Conservation (phyloP, 2,329 filamentous ascomycete genomes). For the Hypoxylon sp. region DNA sequence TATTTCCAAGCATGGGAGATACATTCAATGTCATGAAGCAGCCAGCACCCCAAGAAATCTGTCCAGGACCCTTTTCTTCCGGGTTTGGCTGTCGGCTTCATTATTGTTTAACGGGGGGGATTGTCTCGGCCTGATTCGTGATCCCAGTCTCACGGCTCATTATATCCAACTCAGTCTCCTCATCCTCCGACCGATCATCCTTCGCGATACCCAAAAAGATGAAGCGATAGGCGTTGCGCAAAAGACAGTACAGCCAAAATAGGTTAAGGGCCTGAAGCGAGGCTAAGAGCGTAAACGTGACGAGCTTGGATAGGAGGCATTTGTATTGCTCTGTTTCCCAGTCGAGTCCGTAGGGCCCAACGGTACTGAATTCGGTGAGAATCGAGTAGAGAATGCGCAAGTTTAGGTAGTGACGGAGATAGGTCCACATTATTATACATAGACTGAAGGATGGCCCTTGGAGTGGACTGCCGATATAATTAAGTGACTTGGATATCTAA, state of each 20-base stretch:
- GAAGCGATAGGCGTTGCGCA: constrained; percentile 69
- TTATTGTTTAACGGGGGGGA: background rate
- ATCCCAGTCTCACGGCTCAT: background rate
- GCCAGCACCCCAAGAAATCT: background rate
- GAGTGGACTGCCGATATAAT: constrained; percentile 76
- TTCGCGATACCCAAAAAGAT: constrained; percentile 64
- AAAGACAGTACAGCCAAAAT: constrained; percentile 73
- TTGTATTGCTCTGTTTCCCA: constrained; percentile 75
- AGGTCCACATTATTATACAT: constrained; percentile 78
- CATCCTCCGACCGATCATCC: constrained; percentile 71
- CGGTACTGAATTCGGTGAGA: constrained; percentile 69
- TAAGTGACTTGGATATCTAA: constrained; percentile 75
- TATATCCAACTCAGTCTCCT: constrained; percentile 55
- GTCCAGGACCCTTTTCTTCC: background rate
- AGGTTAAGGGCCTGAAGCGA: constrained; percentile 71
- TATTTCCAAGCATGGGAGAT: background rate
- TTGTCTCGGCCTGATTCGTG: background rate
- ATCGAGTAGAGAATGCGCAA: constrained; percentile 71
- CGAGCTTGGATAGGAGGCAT: constrained; percentile 66
- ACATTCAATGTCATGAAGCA: background rate
- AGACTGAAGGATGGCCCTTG: constrained; percentile 75
- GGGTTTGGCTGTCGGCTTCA: background rate
- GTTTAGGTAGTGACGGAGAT: constrained; percentile 79
- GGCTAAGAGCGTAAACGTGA: constrained; percentile 68
- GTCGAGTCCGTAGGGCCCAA: constrained; percentile 71